These are phyloP conservation scores for Tricholomella constricta DNA, from an alignment of 768 basidiomycete genomes.

Conservation along the genomic window DNA sequence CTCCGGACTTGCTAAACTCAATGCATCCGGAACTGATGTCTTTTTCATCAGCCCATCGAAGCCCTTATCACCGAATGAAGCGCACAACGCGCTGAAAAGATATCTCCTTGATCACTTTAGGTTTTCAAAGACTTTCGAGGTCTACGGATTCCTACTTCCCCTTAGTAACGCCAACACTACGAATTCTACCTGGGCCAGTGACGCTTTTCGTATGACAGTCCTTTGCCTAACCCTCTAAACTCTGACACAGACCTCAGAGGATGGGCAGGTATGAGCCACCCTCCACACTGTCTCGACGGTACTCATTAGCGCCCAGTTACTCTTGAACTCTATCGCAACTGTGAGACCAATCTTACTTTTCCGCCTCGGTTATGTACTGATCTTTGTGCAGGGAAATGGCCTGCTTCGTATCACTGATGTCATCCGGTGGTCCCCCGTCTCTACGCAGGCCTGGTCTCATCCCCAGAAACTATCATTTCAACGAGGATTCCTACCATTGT, in stretches of 20 bases:
- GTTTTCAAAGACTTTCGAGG: conserved; percentile 41
- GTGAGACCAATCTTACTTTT: conserved; percentile 29
- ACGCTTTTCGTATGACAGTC: not conserved
- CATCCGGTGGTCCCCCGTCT: conserved; percentile 46
- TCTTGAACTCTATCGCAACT: conserved; percentile 40
- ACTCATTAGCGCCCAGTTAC: conserved; percentile 26
- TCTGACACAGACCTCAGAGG: conserved; percentile 41
- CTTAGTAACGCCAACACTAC: conserved; percentile 39
- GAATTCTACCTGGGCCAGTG: conserved; percentile 43
- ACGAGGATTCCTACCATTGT: conserved; percentile 51
- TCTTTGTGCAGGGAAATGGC: conserved; percentile 45
- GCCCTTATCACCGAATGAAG: conserved; percentile 44
- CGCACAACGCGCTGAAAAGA: conserved; percentile 44
- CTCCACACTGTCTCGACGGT: not conserved
- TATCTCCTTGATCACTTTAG: conserved; percentile 46
- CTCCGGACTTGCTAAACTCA: conserved; percentile 45
- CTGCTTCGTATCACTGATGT: conserved; percentile 52
- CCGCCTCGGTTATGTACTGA: not conserved
- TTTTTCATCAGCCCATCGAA: conserved; percentile 38
- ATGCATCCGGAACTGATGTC: conserved; percentile 42
- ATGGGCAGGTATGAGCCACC: conserved; percentile 46
- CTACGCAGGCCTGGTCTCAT: conserved; percentile 35
- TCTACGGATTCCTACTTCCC: conserved; percentile 47
- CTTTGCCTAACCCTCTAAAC: conserved; percentile 4
- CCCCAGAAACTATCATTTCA: conserved; percentile 55